These are phyloP conservation scores for Nectriaceae sp. DNA, from an alignment of 2,329 filamentous ascomycete genomes.

Conservation along the genomic window DNA sequence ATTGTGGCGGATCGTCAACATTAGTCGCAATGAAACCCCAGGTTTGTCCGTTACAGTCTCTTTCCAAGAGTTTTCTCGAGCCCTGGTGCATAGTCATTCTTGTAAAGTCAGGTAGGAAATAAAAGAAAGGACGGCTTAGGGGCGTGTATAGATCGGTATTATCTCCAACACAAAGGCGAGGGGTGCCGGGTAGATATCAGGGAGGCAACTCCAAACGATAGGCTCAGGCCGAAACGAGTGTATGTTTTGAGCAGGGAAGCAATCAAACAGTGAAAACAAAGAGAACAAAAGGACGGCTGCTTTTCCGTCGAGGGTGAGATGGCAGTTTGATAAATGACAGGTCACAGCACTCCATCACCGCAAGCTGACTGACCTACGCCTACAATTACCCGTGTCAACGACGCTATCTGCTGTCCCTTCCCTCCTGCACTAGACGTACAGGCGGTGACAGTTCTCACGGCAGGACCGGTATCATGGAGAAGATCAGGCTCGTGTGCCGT, in stretches of 20 bases:
- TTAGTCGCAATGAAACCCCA: constrained; percentile 34
- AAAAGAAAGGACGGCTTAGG: constrained; percentile 3
- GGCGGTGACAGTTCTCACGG: constrained; percentile 20
- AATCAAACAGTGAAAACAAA: constrained; percentile 8
- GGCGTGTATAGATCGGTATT: constrained; percentile 14
- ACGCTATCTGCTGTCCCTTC: constrained; percentile 1
- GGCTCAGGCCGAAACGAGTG: constrained; percentile 5
- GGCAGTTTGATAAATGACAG: constrained; percentile 13
- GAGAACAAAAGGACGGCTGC: constrained; percentile 6
- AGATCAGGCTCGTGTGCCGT: constrained; percentile 25
- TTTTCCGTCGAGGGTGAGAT: constrained; percentile 7
- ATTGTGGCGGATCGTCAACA: constrained; percentile 34
- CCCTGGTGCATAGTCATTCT: constrained; percentile 10
- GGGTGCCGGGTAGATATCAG: constrained; percentile 24
- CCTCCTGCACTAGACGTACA: constrained; percentile 15
- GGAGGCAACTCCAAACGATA: constrained; percentile 22
- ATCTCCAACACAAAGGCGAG: constrained; percentile 5
- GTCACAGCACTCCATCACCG: neutral
- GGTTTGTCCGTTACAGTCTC: constrained; percentile 21
- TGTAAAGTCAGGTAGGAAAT: neutral
- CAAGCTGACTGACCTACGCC: constrained; percentile 1
- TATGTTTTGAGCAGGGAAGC: constrained; percentile 1
- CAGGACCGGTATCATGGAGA: constrained; percentile 25
- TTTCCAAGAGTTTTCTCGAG: neutral
- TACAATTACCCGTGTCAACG: neutral